Base-by-base conservation (phyloP, 2,329 filamentous ascomycete genomes). In the Huntiella abstrusa region DNA sequence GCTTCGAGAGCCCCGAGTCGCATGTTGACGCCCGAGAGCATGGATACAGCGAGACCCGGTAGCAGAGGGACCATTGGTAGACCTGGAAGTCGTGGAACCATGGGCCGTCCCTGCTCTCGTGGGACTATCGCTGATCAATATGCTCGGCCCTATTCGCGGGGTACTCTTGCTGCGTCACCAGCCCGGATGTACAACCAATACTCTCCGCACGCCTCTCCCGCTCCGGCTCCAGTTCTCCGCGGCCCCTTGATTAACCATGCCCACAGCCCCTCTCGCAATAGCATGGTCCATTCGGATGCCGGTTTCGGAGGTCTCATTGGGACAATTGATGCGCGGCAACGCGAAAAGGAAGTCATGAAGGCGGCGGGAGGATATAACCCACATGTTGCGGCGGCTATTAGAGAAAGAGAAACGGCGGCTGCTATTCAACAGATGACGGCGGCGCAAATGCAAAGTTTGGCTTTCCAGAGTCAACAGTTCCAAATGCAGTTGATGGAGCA, bases 311-410 rank as follows among this genome's bases (percentile, higher is more conserved):
- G 80, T 0, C 66, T 94, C 1, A 76, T 93, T 5, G 83, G 80
- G 1, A 80, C 82, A 11, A 87, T 94, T 46, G 80, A 84, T 51
- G 73, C 75, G 2, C 74, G 86, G 11, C 83, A 95, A 59, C 76
- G 77, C 8, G 85, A 93, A 56, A 84, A 75, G 57, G 69, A 74
- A 52, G 72, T 79, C 45, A 75, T 81, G 60, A 82, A 73, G 55
- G 44, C 44, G 12, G 71, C 80, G 48, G 79, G 79, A 0, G 63
- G 78, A 50, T 75, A 79, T 49, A 79, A 77, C 39, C 75, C 79
- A 48, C 74, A 77, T 49, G 80, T 85, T 5, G 77, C 85, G 52
- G 71, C 82, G 50, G 82, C 80, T 0, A 83, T 86, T 55, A 68
- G 70, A 39, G 77, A 81, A 57, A 68, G 77, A 22, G 76, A 83